A percentile compares a stretch with the other conserved stretches of the same genome.
Evolutionary conservation across 2,329 filamentous ascomycete genomes (phyloP).

Genomic region (Monilinia vaccinii-corymbosi): DNA sequence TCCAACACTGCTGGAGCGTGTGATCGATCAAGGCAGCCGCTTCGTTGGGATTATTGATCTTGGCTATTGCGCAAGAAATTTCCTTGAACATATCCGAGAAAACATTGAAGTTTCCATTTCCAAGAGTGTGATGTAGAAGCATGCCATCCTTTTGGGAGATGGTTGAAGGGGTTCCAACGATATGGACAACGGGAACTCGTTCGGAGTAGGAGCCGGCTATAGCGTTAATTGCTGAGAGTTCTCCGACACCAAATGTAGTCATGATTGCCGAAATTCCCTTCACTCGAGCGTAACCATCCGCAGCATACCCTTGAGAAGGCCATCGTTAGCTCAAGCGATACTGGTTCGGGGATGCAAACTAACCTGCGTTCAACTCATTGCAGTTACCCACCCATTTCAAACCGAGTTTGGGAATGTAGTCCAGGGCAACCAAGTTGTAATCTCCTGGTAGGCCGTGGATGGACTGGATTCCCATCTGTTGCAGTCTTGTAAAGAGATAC

Average conservation of each 20-base stretch:
- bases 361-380: constrained; percentile 65
- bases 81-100: constrained; percentile 69
- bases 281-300: constrained; percentile 70
- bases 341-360: constrained; percentile 17
- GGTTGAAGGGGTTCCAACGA: constrained; percentile 46
- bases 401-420: constrained; percentile 50
- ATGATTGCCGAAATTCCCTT: constrained; percentile 62
- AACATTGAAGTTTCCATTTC: constrained; percentile 72
- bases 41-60: constrained; percentile 59
- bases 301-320: constrained; percentile 51
- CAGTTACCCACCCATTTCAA: constrained; percentile 60
- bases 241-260: constrained; percentile 69
- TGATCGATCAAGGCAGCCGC: constrained; percentile 71
- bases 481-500: constrained; percentile 57
- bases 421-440: constrained; percentile 61
- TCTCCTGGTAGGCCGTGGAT: constrained; percentile 64
- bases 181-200: constrained; percentile 58
- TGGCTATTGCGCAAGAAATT: constrained; percentile 63
- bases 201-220: constrained; percentile 68
- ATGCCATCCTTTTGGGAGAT: constrained; percentile 37
- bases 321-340: not conserved
- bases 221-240: constrained; percentile 65
- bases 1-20: constrained; percentile 64
- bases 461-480: constrained; percentile 54
- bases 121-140: constrained; percentile 60